Evolutionary conservation across 2,329 filamentous ascomycete genomes (phyloP).

Genomic region (Calonectria fujianensis): DNA sequence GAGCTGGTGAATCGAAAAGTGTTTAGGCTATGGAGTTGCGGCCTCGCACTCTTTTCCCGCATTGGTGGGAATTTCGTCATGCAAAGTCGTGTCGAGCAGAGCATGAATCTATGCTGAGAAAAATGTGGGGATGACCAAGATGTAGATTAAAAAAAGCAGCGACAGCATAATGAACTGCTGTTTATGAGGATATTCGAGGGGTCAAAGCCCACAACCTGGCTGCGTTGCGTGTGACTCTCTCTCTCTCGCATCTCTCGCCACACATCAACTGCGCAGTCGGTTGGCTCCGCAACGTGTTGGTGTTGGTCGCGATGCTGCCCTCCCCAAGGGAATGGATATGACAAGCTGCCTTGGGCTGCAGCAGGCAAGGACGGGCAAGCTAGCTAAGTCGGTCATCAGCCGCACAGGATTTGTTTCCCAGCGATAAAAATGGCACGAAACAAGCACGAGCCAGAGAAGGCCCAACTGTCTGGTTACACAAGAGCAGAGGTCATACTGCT

Average conservation of each 20-base stretch:
- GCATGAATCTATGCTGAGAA: conserved; percentile 20
- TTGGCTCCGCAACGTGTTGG: not conserved
- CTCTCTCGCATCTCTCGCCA: not conserved
- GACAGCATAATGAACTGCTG: not conserved
- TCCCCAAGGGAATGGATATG: not conserved
- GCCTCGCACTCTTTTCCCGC: not conserved
- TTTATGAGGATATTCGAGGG: not conserved
- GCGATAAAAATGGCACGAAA: conserved; percentile 3
- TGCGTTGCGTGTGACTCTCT: not conserved
- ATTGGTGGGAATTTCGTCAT: not conserved
- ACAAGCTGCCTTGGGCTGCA: not conserved
- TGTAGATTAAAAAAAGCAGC: conserved; percentile 14
- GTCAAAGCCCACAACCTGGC: not conserved
- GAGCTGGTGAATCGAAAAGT: not conserved
- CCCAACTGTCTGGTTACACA: conserved; percentile 1
- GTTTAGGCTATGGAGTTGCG: not conserved
- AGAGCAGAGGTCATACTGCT: not conserved
- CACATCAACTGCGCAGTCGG: not conserved
- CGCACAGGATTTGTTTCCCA: conserved; percentile 20
- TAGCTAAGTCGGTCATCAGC: not conserved
- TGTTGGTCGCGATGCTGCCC: not conserved
- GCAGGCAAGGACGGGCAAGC: not conserved
- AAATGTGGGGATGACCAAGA: conserved; percentile 3
- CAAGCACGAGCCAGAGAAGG: conserved; percentile 9
- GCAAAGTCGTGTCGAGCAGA: not conserved